phyloP scores from a whole-genome alignment of 495 filamentous ascomycete species.

The Penicillium malachiteum region DNA sequence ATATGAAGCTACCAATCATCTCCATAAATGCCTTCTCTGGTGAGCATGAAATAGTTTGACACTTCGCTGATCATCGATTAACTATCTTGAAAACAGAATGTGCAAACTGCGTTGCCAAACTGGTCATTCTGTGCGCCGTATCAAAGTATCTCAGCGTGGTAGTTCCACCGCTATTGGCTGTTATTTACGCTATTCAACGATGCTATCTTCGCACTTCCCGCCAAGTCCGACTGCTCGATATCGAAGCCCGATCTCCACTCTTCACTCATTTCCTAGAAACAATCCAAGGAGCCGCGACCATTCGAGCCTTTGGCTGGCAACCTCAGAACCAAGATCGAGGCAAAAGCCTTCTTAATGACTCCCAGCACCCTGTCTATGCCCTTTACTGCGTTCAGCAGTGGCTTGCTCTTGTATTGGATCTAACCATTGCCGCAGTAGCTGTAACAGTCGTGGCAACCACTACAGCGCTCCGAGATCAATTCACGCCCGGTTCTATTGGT shows the following conservation, averaged over 20 bases:
- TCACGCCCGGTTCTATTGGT: conserved; percentile 16
- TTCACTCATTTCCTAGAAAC: conserved; percentile 50
- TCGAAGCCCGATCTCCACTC: conserved; percentile 52
- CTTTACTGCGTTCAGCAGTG: conserved; percentile 43
- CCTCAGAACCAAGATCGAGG: conserved; percentile 16
- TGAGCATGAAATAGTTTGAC: background rate
- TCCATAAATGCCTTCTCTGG: background rate
- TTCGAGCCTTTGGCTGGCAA: conserved; percentile 50
- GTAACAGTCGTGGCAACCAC: conserved; percentile 22
- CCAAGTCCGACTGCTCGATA: conserved; percentile 55
- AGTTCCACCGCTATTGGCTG: background rate
- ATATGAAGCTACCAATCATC: conserved; percentile 3
- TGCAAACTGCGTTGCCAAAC: background rate
- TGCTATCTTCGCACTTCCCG: conserved; percentile 60
- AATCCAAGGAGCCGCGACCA: conserved; percentile 39
- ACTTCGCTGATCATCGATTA: background rate
- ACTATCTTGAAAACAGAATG: background rate
- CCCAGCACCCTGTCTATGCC: conserved; percentile 41
- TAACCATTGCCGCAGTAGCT: conserved; percentile 38
- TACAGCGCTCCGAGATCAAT: conserved; percentile 13
- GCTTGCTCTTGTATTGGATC: conserved; percentile 40
- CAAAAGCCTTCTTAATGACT: conserved; percentile 24
- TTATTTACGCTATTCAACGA: conserved; percentile 29
- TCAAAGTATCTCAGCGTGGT: background rate
- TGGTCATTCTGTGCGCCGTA: background rate